Percentiles rank a stretch among this genome's conserved stretches.
These are phyloP conservation scores for Alternaria longipes DNA, from an alignment of 2,329 filamentous ascomycete species.

Conservation along the genomic window DNA sequence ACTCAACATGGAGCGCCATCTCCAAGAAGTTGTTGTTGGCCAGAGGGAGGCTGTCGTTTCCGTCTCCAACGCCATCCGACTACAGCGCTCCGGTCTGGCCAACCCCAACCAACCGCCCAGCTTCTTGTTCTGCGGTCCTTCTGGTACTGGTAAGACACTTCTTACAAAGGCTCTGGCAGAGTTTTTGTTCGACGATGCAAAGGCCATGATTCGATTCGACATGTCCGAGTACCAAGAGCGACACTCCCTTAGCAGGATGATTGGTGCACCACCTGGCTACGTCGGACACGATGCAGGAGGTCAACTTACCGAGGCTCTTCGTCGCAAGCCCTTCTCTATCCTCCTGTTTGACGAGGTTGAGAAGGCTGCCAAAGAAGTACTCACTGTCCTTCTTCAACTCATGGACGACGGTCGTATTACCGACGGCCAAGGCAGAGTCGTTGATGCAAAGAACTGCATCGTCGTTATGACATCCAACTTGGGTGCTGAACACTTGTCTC, in stretches of 20 bases:
- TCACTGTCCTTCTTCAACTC: conserved; percentile 97
- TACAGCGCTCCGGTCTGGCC: conserved; percentile 91
- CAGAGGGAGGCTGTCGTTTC: conserved; percentile 93
- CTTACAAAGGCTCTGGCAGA: conserved; percentile 97
- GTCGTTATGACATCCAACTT: conserved; percentile 99
- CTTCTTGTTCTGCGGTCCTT: conserved; percentile 98
- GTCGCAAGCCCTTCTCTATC: conserved; percentile 96
- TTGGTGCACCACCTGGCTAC: conserved; percentile 95
- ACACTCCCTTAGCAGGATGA: conserved; percentile 95
- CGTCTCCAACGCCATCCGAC: conserved; percentile 93
- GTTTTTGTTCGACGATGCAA: conserved; percentile 96
- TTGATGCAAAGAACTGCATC: conserved; percentile 97
- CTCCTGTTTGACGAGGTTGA: conserved; percentile 97
- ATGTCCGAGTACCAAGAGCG: conserved; percentile 99
- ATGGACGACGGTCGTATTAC: conserved; percentile 99
- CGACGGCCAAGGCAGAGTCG: conserved; percentile 92
- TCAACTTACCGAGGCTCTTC: conserved; percentile 92
- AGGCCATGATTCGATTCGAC: conserved; percentile 98
- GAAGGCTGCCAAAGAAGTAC: conserved; percentile 96
- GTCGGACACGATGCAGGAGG: conserved; percentile 96
- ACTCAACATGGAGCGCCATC: conserved; percentile 92
- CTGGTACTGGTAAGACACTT: conserved; percentile 96
- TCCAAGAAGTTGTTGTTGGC: conserved; percentile 86
- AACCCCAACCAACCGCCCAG: conserved; percentile 98
- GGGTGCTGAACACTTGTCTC: conserved; percentile 90